phyloP scores from a whole-genome alignment of 768 basidiomycete genomes.

The Neoboletus magnificus region DNA sequence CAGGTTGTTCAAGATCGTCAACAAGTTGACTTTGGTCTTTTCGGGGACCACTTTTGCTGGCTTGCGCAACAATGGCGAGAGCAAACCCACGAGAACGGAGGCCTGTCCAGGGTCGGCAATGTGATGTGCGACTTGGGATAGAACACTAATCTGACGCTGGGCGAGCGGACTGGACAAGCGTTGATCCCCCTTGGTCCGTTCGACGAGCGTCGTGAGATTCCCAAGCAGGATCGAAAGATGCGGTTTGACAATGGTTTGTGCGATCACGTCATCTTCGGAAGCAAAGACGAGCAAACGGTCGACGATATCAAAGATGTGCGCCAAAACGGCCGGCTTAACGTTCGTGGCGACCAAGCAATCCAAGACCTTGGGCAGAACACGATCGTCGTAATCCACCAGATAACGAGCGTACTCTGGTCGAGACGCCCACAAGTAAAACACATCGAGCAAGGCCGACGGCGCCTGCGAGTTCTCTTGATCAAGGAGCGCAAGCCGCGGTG shows the following conservation, averaged over 20 bases:
- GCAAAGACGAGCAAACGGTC: constrained; percentile 64
- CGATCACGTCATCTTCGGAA: constrained; percentile 45
- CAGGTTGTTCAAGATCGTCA: constrained; percentile 65
- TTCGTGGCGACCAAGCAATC: constrained; percentile 76
- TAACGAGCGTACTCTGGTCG: constrained; percentile 54
- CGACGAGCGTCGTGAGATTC: constrained; percentile 67
- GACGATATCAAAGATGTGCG: constrained; percentile 80
- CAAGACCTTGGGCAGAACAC: constrained; percentile 73
- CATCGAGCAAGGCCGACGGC: constrained; percentile 83
- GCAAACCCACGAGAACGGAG: constrained; percentile 62
- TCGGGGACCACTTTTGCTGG: constrained; percentile 76
- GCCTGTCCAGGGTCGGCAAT: constrained; percentile 71
- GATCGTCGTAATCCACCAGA: constrained; percentile 66
- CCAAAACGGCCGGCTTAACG: constrained; percentile 83
- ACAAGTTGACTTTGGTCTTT: constrained; percentile 78
- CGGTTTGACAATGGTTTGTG: constrained; percentile 58
- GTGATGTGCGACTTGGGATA: constrained; percentile 77
- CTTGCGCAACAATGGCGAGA: constrained; percentile 77
- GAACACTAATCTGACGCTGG: constrained; percentile 77
- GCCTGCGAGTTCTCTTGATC: constrained; percentile 88
- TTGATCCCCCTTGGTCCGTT: constrained; percentile 51
- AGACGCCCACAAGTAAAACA: constrained; percentile 76
- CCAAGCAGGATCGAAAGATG: constrained; percentile 68
- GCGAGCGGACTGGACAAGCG: constrained; percentile 59
- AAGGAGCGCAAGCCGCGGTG: constrained; percentile 73